Evolutionary conservation across 306 rosid species (phyloP), one percentile per base, ranked within the genome.

Genomic region (Clitoria ternatea): DNA sequence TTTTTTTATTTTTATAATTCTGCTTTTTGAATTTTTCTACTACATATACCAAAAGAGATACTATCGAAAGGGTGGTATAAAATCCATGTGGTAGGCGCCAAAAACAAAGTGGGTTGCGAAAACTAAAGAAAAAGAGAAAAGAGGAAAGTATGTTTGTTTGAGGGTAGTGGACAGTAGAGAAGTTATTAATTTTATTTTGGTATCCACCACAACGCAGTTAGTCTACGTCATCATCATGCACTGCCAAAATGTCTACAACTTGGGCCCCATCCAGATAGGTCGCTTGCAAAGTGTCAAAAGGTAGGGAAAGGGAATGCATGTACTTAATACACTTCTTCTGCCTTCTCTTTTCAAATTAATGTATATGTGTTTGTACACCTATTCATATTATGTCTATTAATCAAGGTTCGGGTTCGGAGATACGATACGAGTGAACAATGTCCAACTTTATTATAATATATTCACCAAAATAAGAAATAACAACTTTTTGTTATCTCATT

Each of bases 221-320:
- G 80, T 85, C 79, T 79, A 83, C 81, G 81, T 72, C 86, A 83
- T 72, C 80, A 79, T 76, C 72, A 45, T 66, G 70, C 65, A 32
- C 32, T 36, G 82, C 55, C 55, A 67, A 80, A 75, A 64, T 77
- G 83, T 73, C 79, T 54, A 37, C 40, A 35, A 54, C 24, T 76
- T 70, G 84, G 87, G 87, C 77, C 82, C 80, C 59, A 33, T 85
- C 83, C 82, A 82, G 85, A 68, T 66, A 63, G 80, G 59, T 80
- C 59, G 73, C 83, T 65, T 79, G 62, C 59, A 81, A 81, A 84
- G 91, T 75, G 73, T 79, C 79, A 81, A 74, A 83, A 71, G 76
- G 49, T 63, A 13, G 69, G 11, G 55, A 76, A 54, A 77, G 69
- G 52, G 66, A 40, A 73, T 67, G 75, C 66, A 65, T 65, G 74